phyloP scores from a whole-genome alignment of 192 early-diverging fungal genomes.

The Chytriomyces sp. region DNA sequence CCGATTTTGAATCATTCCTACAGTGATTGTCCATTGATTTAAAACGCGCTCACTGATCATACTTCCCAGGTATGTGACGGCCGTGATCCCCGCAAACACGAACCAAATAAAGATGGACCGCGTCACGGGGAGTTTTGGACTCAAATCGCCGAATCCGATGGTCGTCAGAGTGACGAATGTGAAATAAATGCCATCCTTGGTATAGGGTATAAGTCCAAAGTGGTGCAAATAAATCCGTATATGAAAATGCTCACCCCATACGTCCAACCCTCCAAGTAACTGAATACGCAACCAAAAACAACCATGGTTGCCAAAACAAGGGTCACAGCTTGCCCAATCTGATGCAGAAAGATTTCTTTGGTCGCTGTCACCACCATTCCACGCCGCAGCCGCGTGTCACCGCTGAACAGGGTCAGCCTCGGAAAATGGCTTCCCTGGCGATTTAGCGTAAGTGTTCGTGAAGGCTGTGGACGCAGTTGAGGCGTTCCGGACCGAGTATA shows the following conservation, averaged over 20 bases:
- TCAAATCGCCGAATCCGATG: constrained; percentile 57
- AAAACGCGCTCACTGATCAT: constrained; percentile 52
- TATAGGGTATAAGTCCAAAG: not conserved
- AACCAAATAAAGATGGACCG: constrained; percentile 60
- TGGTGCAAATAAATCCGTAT: too few relatives aligned
- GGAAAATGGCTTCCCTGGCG: constrained; percentile 40
- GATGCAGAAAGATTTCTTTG: constrained; percentile 37
- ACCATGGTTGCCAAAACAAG: constrained; percentile 50
- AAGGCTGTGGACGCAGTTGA: not conserved
- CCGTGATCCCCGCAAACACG: constrained; percentile 47
- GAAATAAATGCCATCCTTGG: constrained; percentile 56
- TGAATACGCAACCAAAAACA: constrained; percentile 47
- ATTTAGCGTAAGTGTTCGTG: constrained; percentile 17
- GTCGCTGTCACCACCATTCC: constrained; percentile 45
- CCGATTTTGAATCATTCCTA: constrained; percentile 50
- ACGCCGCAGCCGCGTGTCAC: constrained; percentile 34
- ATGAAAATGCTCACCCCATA: constrained; percentile 15
- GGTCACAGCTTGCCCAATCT: constrained; percentile 41
- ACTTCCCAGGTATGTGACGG: constrained; percentile 51
- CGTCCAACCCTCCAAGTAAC: constrained; percentile 51
- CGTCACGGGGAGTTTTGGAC: constrained; percentile 29
- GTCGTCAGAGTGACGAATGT: constrained; percentile 48
- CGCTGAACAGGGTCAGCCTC: constrained; percentile 39
- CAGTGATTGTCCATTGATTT: constrained; percentile 57
- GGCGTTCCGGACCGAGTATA: not conserved